A percentile compares a stretch with the other conserved stretches of the same genome.
These are phyloP conservation scores for Asterochloris erici DNA, from an alignment of 139 green algal genomes.

Conservation along the genomic window DNA sequence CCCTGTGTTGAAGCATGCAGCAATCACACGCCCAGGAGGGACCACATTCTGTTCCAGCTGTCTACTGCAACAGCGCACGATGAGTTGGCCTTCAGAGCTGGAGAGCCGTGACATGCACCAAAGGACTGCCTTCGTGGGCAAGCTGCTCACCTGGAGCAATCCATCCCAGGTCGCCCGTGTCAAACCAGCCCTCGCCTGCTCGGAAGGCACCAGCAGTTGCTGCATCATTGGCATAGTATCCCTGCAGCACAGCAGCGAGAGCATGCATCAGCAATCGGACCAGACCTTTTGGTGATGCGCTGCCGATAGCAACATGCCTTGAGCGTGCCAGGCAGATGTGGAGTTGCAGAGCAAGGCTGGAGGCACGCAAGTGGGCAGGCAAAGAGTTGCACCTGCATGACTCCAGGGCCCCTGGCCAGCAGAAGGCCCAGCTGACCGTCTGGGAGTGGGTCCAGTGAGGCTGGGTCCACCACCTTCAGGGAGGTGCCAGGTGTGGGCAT, in stretches of 20 bases:
- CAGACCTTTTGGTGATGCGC: no score
- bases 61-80: no score
- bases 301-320: no score
- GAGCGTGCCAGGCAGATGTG: no score
- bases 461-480: slow-evolving; percentile 81
- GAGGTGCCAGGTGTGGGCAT: slow-evolving; percentile 59
- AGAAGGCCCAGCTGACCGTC: slow-evolving; percentile 58
- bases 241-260: slow-evolving; percentile 1
- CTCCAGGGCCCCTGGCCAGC: slow-evolving; percentile 71
- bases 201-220: slow-evolving; percentile 62
- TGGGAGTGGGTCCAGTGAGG: slow-evolving; percentile 49
- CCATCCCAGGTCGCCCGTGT: slow-evolving; percentile 87
- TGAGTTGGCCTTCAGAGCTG: neutral
- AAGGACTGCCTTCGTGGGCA: neutral
- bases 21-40: no score
- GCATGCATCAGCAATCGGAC: no score
- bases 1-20: no score
- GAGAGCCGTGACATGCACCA: neutral
- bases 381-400: slow-evolving; percentile 58
- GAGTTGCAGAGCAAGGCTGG: no score
- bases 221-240: slow-evolving; percentile 58
- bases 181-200: slow-evolving; percentile 62
- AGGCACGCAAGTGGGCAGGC: no score
- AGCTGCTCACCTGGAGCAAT: slow-evolving; percentile 34
- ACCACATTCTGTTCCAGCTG: no score